These are phyloP conservation scores for Flaveria bidentis DNA, from an alignment of 129 eudicot species.

Conservation along the genomic window DNA sequence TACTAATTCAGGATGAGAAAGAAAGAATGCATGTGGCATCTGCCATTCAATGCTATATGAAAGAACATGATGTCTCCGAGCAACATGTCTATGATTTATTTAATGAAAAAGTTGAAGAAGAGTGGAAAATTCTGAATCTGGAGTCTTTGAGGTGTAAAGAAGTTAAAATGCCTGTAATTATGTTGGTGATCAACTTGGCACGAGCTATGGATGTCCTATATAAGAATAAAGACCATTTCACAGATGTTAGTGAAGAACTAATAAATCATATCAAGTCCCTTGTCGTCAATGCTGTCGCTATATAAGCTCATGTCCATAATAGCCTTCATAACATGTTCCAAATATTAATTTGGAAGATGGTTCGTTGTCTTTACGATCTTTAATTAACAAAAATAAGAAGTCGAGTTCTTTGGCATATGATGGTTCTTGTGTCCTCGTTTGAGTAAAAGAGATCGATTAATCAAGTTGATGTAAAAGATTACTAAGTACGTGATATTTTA, in stretches of 20 bases:
- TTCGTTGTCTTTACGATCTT: neutral
- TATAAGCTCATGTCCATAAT: neutral
- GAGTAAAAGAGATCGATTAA: no score
- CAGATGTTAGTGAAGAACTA: neutral
- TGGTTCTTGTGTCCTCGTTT: no score
- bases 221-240: slow-evolving; percentile 1
- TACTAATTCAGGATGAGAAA: slow-evolving; percentile 5
- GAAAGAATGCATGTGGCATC: slow-evolving; percentile 11
- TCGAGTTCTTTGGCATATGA: no score
- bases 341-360: neutral
- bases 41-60: slow-evolving; percentile 16
- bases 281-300: neutral
- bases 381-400: no score
- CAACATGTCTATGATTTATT: neutral
- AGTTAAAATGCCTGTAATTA: neutral
- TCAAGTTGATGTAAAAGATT: no score
- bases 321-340: neutral
- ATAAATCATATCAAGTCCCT: neutral
- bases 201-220: slow-evolving; percentile 1
- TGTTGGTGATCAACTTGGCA: neutral
- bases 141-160: neutral
- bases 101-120: neutral
- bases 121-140: neutral
- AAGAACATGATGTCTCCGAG: neutral
- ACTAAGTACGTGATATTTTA: neutral